Evolutionary conservation across 2,329 filamentous ascomycete species (phyloP), one percentile per base, ranked within the genome.

Genomic region (Alternaria brassicae): DNA sequence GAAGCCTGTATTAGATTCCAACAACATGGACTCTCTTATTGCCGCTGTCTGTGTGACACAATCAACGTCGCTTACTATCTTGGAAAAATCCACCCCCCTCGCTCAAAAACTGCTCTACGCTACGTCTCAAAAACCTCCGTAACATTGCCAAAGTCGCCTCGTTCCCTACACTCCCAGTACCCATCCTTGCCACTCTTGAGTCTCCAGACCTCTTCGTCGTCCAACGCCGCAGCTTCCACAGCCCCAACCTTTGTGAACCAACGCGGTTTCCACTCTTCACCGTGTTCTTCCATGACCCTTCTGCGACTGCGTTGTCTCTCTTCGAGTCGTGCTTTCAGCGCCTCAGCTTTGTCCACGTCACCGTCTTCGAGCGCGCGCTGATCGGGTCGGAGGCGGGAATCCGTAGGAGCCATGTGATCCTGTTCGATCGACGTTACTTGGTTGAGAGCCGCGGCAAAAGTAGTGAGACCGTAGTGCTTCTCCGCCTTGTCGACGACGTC

Each of bases 141-240:
- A 39, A 88, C 81, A 6, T 81, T 82, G 8, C 78, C 78, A 92
- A 91, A 97, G 56, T 82, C 82, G 1, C 89, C 89, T 64, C 81
- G 86, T 3, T 83, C 84, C 61, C 94, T 86, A 79, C 92, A 89
- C 74, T 97, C 93, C 95, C 95, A 99, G 79, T 99, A 99, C 8
- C 92, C 89, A 17, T 96, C 92, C 78, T 90, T 93, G 19, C 93
- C 92, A 3, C 83, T 82, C 81, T 89, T 95, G 63, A 97, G 78
- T 70, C 88, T 69, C 82, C 82, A 84, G n/a, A 82, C 74, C 66
- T 83, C 82, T 61, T 83, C 81, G 8, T 72, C 76, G 0, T 74
- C 79, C 37, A 76, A 57, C 9, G 66, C 60, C 2, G 66, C 72
- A 21, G 70, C 76, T 34, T 72, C 75, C 10, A 72, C 70, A 8